Percentiles rank a stretch among this genome's conserved stretches.
phyloP scores from a whole-genome alignment of 1,284 basidiomycete species.

The Ustanciosporium gigantosporum region DNA sequence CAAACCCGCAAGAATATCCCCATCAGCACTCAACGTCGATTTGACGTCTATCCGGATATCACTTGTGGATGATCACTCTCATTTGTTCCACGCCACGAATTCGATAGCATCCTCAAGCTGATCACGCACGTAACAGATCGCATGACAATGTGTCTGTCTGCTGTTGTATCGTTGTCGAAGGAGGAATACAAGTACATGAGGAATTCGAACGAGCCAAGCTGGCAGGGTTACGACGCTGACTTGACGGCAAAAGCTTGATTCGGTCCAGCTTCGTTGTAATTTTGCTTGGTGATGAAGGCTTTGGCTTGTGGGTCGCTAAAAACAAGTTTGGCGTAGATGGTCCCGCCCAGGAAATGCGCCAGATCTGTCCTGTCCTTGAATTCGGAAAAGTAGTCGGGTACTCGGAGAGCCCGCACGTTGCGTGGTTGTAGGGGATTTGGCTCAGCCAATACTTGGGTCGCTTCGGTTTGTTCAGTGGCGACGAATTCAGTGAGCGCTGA shows the following conservation, averaged over 20 bases:
- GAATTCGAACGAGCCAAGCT: neutral
- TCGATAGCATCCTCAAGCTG: too few relatives aligned
- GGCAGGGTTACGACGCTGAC: conserved; percentile 4
- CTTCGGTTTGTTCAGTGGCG: conserved; percentile 39
- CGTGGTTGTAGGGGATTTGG: conserved; percentile 51
- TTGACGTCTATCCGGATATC: conserved; percentile 53
- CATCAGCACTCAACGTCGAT: conserved; percentile 49
- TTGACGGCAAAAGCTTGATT: conserved; percentile 35
- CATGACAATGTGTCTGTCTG: too few relatives aligned
- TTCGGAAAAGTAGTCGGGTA: conserved; percentile 59
- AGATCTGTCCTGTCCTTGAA: conserved; percentile 59
- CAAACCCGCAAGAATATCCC: conserved; percentile 48
- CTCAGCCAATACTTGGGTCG: conserved; percentile 47
- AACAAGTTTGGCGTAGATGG: conserved; percentile 58
- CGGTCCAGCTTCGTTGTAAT: conserved; percentile 57
- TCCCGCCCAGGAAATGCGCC: conserved; percentile 56
- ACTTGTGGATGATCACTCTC: conserved; percentile 17
- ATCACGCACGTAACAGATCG: too few relatives aligned
- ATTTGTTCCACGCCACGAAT: too few relatives aligned
- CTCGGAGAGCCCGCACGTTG: conserved; percentile 48
- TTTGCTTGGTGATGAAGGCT: conserved; percentile 54
- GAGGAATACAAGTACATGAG: too few relatives aligned
- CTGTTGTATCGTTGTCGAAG: too few relatives aligned
- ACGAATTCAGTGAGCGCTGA: conserved; percentile 33
- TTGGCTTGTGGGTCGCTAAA: conserved; percentile 53